A percentile compares a stretch with the other conserved stretches of the same genome.
These are phyloP conservation scores for Tuber aestivum DNA, from an alignment of 495 filamentous ascomycete species.

Conservation along the genomic window DNA sequence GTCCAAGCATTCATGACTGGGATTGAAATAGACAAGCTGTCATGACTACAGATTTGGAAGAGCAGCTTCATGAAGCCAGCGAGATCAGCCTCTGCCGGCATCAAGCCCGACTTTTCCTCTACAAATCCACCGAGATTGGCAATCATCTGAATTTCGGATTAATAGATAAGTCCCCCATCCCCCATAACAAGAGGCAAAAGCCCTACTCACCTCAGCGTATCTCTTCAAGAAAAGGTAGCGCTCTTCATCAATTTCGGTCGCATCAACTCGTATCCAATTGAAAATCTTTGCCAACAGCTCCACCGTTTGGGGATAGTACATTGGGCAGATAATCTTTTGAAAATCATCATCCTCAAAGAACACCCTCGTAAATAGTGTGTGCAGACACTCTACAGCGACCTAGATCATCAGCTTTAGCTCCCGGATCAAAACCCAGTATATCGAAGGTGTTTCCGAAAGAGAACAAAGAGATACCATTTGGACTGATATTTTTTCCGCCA, in stretches of 20 bases:
- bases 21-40: slow-evolving; percentile 86
- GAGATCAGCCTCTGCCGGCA: slow-evolving; percentile 59
- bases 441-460: background rate
- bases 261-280: slow-evolving; percentile 73
- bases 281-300: slow-evolving; percentile 68
- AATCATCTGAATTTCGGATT: slow-evolving; percentile 55
- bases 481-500: slow-evolving; percentile 63
- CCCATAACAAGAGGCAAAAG: slow-evolving; percentile 10
- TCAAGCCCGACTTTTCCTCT: slow-evolving; percentile 62
- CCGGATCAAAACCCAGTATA: slow-evolving; percentile 3
- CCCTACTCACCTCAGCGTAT: slow-evolving; percentile 68
- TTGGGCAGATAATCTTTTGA: slow-evolving; percentile 65
- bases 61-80: slow-evolving; percentile 74
- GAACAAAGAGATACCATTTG: slow-evolving; percentile 52
- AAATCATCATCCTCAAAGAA: slow-evolving; percentile 75
- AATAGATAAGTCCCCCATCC: slow-evolving; percentile 31
- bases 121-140: slow-evolving; percentile 77
- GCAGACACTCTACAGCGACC: slow-evolving; percentile 78
- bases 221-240: slow-evolving; percentile 90
- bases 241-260: slow-evolving; percentile 75
- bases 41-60: slow-evolving; percentile 69
- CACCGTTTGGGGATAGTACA: slow-evolving; percentile 66
- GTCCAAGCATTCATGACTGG: slow-evolving; percentile 87
- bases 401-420: slow-evolving; percentile 46
- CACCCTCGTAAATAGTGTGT: slow-evolving; percentile 69